phyloP scores from a whole-genome alignment of 768 basidiomycete genomes.

The Multifurca ochricompacta region DNA sequence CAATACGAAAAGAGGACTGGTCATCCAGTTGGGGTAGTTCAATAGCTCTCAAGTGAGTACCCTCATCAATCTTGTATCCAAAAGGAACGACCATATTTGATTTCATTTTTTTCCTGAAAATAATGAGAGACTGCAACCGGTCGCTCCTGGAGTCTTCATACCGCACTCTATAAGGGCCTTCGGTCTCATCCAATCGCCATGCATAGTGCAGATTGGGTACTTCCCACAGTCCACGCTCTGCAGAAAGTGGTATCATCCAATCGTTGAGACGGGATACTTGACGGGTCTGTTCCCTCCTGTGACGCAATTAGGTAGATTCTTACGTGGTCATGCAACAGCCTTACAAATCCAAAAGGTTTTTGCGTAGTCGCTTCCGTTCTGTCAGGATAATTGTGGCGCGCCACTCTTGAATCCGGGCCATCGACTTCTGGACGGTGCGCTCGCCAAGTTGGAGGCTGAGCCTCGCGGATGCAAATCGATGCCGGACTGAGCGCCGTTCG shows the following conservation, averaged over 20 bases:
- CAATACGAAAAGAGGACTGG: slow-evolving; percentile 42
- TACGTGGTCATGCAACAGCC: slow-evolving; percentile 19
- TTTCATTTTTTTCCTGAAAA: slow-evolving; percentile 67
- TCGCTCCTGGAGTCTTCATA: slow-evolving; percentile 27
- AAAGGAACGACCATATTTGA: slow-evolving; percentile 41
- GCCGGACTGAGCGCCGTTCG: slow-evolving; percentile 44
- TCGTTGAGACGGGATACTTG: slow-evolving; percentile 54
- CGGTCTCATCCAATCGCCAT: slow-evolving; percentile 88
- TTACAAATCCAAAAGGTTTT: slow-evolving; percentile 66
- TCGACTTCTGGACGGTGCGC: slow-evolving; percentile 53
- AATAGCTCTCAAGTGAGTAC: slow-evolving; percentile 41
- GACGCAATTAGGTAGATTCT: background rate
- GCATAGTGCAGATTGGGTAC: slow-evolving; percentile 37
- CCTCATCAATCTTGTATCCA: slow-evolving; percentile 41
- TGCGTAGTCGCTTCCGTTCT: slow-evolving; percentile 65
- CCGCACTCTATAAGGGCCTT: slow-evolving; percentile 84
- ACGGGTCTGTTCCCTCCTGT: slow-evolving; percentile 69
- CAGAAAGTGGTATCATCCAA: slow-evolving; percentile 53
- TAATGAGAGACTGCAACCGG: background rate
- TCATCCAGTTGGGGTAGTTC: slow-evolving; percentile 44
- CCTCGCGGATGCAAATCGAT: slow-evolving; percentile 47
- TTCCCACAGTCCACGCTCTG: slow-evolving; percentile 82
- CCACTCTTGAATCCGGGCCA: slow-evolving; percentile 63
- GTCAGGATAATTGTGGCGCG: slow-evolving; percentile 56
- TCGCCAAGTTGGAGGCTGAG: slow-evolving; percentile 61